Base-by-base conservation (phyloP, 331 rosid genomes). In the Spiraea crenata region DNA sequence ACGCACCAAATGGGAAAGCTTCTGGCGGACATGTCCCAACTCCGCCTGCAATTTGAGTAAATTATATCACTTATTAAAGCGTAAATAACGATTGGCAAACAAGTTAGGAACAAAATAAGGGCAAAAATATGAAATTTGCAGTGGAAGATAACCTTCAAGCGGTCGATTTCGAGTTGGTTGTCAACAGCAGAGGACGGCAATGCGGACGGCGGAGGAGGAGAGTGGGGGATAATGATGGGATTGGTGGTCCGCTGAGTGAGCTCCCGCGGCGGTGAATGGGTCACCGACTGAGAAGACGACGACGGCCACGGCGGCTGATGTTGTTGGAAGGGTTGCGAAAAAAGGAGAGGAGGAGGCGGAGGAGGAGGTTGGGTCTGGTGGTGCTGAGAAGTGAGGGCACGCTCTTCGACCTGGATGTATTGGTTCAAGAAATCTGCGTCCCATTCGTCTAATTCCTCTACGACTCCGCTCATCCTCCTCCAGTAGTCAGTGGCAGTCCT, bases 221-320 rank as follows among this genome's bases (percentile, higher is more conserved):
- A 74, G 31, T 17, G 75, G 49, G 42, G 59, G 5, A 7, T 38
- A 34, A 8, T 76, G 57, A 68, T 69, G 57, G 60, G 61, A 56
- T 69, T 7, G 63, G 76, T 4, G 48, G 76, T 9, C 56, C 90
- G 71, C 73, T 89, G 95, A 65, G 98, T 86, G 65, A 92, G 95
- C 75, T 84, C 88, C 40, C 90, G 92, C 0, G 98, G 98, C 31
- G 98, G 96, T n/a, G 96, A 89, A 76, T 76, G 84, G 52, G 71
- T 62, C 15, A 55, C 1, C 17, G 41, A 16, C 39, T 54, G 17
- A 64, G 80, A 65, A 61, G 44, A 16, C 6, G 67, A 47, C 7
- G 55, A 38, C 1, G 74, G 54, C 49, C 58, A 61, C 13, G 0
- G 74, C 40, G 57, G 73, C 49, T 46, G 72, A 11, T 57, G 82